A percentile compares a stretch with the other conserved stretches of the same genome.
These are phyloP conservation scores for Aspergillus sojae DNA, from an alignment of 2,329 filamentous ascomycete genomes.

Conservation along the genomic window DNA sequence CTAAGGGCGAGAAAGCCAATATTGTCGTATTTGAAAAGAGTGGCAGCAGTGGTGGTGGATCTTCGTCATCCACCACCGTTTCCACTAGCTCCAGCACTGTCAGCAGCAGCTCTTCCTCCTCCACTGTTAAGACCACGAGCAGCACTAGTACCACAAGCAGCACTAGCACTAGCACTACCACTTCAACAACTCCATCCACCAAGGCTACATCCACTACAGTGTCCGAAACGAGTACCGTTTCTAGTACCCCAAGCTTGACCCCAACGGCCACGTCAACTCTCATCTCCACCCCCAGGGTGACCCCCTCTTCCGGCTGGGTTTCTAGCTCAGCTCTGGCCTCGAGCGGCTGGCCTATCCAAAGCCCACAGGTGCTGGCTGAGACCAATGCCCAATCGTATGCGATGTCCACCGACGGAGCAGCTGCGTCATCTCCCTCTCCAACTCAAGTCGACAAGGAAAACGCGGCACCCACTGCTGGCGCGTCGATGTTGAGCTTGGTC, in stretches of 20 bases:
- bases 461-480: constrained; percentile 16
- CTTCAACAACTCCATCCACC: constrained; percentile 18
- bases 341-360: constrained; percentile 24
- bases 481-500: constrained; percentile 23
- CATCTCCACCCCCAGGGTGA: constrained; percentile 16
- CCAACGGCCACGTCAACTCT: constrained; percentile 20
- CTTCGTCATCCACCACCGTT: constrained; percentile 12
- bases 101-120: constrained; percentile 4
- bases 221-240: constrained; percentile 12
- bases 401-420: constrained; percentile 4
- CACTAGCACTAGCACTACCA: constrained; percentile 18
- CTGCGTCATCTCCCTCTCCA: constrained; percentile 10
- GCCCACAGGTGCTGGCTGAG: constrained; percentile 32
- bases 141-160: constrained; percentile 17
- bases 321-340: constrained; percentile 23
- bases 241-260: constrained; percentile 19
- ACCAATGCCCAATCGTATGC: constrained; percentile 18
- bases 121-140: not conserved
- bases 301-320: constrained; percentile 15
- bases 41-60: constrained; percentile 19
- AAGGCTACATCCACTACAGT: constrained; percentile 14
- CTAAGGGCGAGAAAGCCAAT: constrained; percentile 66
- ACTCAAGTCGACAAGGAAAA: not conserved
- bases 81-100: constrained; percentile 18
- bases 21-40: constrained; percentile 63